Conservation (phyloP, 1,284 basidiomycete genomes). For the Ustilago xerochloae region DNA sequence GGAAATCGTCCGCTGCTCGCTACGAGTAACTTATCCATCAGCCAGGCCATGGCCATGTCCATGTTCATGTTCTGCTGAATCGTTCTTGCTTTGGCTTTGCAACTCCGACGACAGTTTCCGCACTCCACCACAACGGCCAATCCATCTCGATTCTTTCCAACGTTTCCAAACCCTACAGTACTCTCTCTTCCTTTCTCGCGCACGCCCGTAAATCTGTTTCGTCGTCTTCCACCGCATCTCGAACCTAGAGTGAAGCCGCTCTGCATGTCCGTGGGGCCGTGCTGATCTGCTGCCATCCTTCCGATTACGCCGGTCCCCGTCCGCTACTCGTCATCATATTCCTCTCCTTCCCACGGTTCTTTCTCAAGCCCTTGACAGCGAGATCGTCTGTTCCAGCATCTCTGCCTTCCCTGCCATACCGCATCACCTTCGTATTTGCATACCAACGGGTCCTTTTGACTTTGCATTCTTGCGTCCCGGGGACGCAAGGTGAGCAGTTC, state of each 20-base stretch:
- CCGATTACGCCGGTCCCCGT: slow-evolving; percentile 7
- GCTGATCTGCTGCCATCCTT: too few species aligned
- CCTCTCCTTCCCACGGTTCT: neutral
- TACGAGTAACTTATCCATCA: too few species aligned
- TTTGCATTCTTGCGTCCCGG: neutral
- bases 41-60: too few species aligned
- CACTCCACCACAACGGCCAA: neutral
- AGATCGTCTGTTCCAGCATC: too few species aligned
- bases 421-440: neutral
- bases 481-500: neutral
- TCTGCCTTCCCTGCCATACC: neutral
- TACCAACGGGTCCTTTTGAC: neutral
- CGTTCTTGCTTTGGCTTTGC: slow-evolving; percentile 3
- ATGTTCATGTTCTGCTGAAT: neutral
- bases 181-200: neutral
- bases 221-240: too few species aligned
- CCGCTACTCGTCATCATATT: slow-evolving; percentile 1
- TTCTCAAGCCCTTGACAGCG: neutral
- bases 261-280: too few species aligned
- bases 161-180: neutral
- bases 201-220: neutral
- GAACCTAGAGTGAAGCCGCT: too few species aligned
- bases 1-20: neutral
- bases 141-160: slow-evolving; percentile 4
- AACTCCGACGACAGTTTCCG: slow-evolving; percentile 27